Conservation (phyloP, 2,329 filamentous ascomycete species). For the Fusarium sambucinum region DNA sequence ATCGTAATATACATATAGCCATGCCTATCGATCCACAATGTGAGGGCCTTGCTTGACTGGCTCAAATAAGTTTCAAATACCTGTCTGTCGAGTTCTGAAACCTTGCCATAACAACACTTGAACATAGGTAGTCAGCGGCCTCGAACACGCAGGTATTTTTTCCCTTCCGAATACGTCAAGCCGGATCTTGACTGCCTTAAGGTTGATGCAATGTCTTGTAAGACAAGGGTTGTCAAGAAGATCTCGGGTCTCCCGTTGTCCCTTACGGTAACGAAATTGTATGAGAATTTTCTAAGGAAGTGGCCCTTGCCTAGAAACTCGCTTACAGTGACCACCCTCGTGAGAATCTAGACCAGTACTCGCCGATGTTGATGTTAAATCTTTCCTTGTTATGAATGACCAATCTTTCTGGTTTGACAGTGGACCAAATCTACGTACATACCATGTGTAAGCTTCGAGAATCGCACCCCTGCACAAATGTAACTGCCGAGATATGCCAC, state of each 20-base stretch:
- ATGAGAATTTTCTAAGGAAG: background rate
- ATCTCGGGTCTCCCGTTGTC: background rate
- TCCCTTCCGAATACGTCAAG: background rate
- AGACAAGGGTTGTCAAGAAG: background rate
- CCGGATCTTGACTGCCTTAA: background rate
- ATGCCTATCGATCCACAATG: background rate
- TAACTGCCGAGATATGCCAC: slow-evolving; percentile 1
- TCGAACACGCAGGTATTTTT: background rate
- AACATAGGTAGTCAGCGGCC: background rate
- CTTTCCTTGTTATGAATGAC: background rate
- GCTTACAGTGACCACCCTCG: background rate
- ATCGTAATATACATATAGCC: background rate
- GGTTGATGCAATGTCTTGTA: background rate
- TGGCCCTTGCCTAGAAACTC: background rate
- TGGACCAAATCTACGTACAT: background rate
- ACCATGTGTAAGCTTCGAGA: background rate
- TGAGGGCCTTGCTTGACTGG: background rate
- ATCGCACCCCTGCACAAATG: background rate
- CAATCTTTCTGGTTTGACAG: background rate
- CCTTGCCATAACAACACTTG: background rate
- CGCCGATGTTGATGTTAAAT: background rate
- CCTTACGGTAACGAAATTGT: background rate
- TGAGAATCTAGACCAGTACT: background rate
- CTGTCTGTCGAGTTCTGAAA: background rate
- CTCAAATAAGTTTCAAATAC: background rate